Conservation (phyloP, 2,329 filamentous ascomycete species). For the Monosporascus ibericus region DNA sequence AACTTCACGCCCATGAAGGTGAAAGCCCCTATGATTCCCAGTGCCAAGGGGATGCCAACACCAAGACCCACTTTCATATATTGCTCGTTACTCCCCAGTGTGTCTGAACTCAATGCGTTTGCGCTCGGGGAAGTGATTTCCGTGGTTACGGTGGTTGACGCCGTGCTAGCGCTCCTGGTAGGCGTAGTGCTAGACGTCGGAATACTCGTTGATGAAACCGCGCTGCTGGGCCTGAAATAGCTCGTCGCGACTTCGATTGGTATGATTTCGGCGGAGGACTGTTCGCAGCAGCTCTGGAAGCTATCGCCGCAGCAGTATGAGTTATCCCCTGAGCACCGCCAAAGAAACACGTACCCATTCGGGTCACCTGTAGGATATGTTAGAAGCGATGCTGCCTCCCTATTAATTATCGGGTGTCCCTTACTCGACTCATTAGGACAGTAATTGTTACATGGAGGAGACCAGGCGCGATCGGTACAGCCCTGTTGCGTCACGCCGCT, state of each 20-base stretch:
- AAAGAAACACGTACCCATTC: not conserved
- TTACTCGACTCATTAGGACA: not conserved
- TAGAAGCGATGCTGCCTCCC: not conserved
- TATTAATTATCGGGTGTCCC: not conserved
- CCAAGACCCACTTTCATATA: too few species aligned
- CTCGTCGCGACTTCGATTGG: not conserved
- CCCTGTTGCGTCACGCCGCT: not conserved
- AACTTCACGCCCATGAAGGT: too few species aligned
- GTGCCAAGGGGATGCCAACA: too few species aligned
- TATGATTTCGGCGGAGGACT: not conserved
- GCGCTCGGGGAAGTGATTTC: too few species aligned
- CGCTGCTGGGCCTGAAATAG: not conserved
- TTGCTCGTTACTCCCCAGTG: too few species aligned
- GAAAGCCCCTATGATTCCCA: too few species aligned
- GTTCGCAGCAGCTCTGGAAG: not conserved
- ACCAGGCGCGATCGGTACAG: not conserved
- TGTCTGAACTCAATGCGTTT: too few species aligned
- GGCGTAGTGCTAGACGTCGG: not conserved
- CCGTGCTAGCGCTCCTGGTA: too few species aligned
- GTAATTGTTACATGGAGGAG: not conserved
- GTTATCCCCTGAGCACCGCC: not conserved
- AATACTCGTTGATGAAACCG: too few species aligned
- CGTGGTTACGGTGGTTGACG: too few species aligned
- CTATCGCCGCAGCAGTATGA: not conserved
- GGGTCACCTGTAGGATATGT: not conserved